Evolutionary conservation across 306 rosid genomes (phyloP), one percentile per base, ranked within the genome.

Genomic region (Bauhinia variegata): DNA sequence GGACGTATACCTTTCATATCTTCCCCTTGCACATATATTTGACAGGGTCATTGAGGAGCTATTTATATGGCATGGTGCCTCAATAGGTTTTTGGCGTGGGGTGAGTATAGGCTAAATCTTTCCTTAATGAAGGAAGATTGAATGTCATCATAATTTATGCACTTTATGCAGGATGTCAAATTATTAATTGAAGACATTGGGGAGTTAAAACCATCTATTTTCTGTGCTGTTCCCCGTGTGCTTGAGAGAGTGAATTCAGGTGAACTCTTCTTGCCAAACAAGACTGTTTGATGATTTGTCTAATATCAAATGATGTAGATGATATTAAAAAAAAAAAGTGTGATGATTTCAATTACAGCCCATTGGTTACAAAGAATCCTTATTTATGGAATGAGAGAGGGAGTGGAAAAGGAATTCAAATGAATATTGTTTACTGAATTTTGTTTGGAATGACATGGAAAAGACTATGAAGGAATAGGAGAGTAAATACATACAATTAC

Each of bases 31-130:
- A 7, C 97, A 90, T 71, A 86, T 80, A 70, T 93, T 93, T 33
- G 99, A 93, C 73, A 89, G 99, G 71, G 92, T 90, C 73, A 93
- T 93, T 51, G 99, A 93, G 80, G 99, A 93, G 82, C 50, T 85
- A 63, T 88, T 93, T 75, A 93, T 93, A 74, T 78, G 88, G 86
- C 86, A 78, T 9, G 96, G 99, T 54, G 97, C 86, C 70, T 86
- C 95, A 18, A 93, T 93, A 59, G 97, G 99, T 66, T 93, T 90
- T 78, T 93, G 99, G 99, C 96, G 90, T 75, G 99, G 99, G 88
- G 97, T 90, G 83, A 86, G 95, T 77, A 56, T 48, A 57, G 58
- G 31, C 43, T 51, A 42, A 46, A 38, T 76, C 15, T 10, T 46
- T 60, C 55, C 42, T 58, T 9, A 50, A 31, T 8, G 16, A 73